Evolutionary conservation across 2,329 filamentous ascomycete genomes (phyloP).

Genomic region (Stachybotrys echinatus): DNA sequence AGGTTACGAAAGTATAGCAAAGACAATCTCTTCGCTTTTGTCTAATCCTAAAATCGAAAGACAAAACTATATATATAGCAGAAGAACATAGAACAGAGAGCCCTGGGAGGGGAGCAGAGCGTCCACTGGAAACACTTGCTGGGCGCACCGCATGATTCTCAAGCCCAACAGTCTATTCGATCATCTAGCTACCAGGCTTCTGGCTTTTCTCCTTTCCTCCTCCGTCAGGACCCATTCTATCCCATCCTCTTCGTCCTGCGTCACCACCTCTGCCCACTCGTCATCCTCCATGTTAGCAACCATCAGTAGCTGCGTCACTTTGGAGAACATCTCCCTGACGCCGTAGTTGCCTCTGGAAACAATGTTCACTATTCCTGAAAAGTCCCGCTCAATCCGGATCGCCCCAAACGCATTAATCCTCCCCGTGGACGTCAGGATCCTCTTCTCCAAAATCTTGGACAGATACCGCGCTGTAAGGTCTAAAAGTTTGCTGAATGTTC

Average conservation of each 20-base stretch:
- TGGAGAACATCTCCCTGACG: constrained; percentile 70
- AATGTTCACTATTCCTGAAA: constrained; percentile 66
- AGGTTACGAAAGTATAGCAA: no score
- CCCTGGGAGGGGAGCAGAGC: no score
- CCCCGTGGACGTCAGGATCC: constrained; percentile 75
- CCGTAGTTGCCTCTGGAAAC: constrained; percentile 70
- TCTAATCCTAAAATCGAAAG: no score
- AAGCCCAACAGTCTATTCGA: constrained; percentile 7
- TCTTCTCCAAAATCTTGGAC: constrained; percentile 75
- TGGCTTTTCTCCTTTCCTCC: constrained; percentile 69
- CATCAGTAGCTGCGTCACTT: constrained; percentile 75
- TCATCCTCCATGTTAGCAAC: constrained; percentile 94
- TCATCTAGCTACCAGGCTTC: constrained; percentile 53
- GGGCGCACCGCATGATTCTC: no score
- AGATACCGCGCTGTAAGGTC: constrained; percentile 70
- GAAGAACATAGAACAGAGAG: no score
- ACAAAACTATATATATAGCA: no score
- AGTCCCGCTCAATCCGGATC: constrained; percentile 77
- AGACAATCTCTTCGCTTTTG: no score
- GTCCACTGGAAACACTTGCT: no score
- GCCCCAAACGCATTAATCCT: constrained; percentile 77
- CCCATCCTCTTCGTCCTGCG: constrained; percentile 50
- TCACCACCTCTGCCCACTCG: constrained; percentile 76
- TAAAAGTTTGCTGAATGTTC: constrained; percentile 71
- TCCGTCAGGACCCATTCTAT: constrained; percentile 67